Base-by-base conservation (phyloP, 2,329 filamentous ascomycete genomes). In the Colletotrichum spinosum region DNA sequence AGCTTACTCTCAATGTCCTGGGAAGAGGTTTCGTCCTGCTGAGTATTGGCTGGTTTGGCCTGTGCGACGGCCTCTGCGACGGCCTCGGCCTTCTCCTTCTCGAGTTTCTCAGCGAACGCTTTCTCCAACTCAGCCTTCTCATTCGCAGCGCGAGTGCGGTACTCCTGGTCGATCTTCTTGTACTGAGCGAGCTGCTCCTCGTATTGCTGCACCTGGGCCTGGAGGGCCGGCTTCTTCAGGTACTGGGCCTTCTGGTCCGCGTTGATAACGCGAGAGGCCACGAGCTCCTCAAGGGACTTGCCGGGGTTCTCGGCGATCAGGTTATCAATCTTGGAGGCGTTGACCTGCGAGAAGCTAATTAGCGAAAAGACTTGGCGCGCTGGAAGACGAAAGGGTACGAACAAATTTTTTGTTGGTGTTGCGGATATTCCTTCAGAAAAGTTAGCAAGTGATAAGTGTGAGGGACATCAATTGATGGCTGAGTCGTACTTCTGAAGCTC, bases 331-430 rank as follows among this genome's bases (percentile, higher is more conserved):
- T 92, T 94, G 72, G 88, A 86, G 70, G 89, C 89, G 76, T 90
- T 89, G 75, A 86, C 83, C 90, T 93, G 41, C 9, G 37, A 17
- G 52, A 59, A 51, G 55, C 52, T 12, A 39, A 52, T 69, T 55
- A 62, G 67, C 52, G 46, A 17, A 15, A 37, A 33, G 34, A 25
- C 45, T 55, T 35, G 39, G 45, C 12, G 44, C 34, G 12, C 17
- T 38, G 52, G 55, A 55, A 41, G 58, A 44, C 8, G 37, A 38
- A 42, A 37, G 46, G 39, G 6, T 60, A 83, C 92, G 82, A 81
- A 97, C 93, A 73, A 98, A 90, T 82, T 97, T 97, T 87, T 97
- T 98, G 84, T 90, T 92, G 74, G 96, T 83, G 79, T 96, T 97
- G 75, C 95, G 94, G 72, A 97, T 92, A 79, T 88, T 93, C 85